phyloP scores from a whole-genome alignment of 169 alveolate species.

The Cryptosporidium tyzzeri region DNA sequence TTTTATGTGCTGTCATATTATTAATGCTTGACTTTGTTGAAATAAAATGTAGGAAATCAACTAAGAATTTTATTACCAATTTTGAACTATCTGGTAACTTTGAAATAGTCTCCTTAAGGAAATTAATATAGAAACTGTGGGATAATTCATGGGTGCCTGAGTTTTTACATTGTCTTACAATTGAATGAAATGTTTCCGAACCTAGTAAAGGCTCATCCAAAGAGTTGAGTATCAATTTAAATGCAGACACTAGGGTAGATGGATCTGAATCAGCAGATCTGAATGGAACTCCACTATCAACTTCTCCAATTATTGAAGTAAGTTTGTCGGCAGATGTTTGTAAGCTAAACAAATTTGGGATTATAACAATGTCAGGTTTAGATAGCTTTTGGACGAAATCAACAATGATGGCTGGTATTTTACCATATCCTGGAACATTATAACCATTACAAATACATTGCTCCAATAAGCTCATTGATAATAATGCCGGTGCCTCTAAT shows the following conservation, averaged over 20 bases:
- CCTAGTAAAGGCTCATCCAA: slow-evolving; percentile 42
- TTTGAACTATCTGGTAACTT: slow-evolving; percentile 20
- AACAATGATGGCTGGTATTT: slow-evolving; percentile 53
- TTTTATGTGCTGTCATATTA: slow-evolving; percentile 63
- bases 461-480: slow-evolving; percentile 28
- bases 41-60: slow-evolving; percentile 21
- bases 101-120: slow-evolving; percentile 47
- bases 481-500: slow-evolving; percentile 21
- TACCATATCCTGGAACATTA: slow-evolving; percentile 49
- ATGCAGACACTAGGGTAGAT: slow-evolving; percentile 49
- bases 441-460: slow-evolving; percentile 41
- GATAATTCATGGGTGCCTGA: slow-evolving; percentile 58
- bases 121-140: slow-evolving; percentile 41
- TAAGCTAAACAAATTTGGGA: slow-evolving; percentile 29
- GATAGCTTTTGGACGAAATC: slow-evolving; percentile 54
- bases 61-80: slow-evolving; percentile 23
- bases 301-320: slow-evolving; percentile 28
- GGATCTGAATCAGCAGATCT: slow-evolving; percentile 59
- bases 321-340: slow-evolving; percentile 52
- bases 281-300: slow-evolving; percentile 72
- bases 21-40: slow-evolving; percentile 44
- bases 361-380: slow-evolving; percentile 44
- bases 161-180: slow-evolving; percentile 41
- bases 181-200: background rate
- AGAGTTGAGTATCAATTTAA: slow-evolving; percentile 38